phyloP scores from a whole-genome alignment of 2,329 filamentous ascomycete species.

The Polytolypa hystricis region DNA sequence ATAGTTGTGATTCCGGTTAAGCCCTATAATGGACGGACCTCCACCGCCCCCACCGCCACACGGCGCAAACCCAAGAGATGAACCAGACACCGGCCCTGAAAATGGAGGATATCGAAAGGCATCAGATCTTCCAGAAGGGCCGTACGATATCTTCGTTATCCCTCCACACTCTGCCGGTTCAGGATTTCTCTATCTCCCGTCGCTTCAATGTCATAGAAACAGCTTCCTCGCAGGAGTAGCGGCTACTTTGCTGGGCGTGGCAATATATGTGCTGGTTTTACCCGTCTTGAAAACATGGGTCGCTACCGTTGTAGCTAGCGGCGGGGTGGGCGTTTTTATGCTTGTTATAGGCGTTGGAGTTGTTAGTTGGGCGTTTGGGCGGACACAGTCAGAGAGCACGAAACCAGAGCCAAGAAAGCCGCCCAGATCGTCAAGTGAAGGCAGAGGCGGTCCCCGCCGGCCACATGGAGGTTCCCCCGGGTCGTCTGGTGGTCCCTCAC shows the following conservation, averaged over 20 bases:
- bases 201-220: constrained; percentile 71
- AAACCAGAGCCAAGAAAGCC: constrained; percentile 18
- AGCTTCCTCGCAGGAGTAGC: constrained; percentile 84
- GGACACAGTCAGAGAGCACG: constrained; percentile 46
- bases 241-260: constrained; percentile 60
- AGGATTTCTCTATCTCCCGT: constrained; percentile 91
- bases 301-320: constrained; percentile 56
- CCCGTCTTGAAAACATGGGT: constrained; percentile 68
- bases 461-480: constrained; percentile 16
- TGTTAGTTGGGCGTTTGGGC: constrained; percentile 65
- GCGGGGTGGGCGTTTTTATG: constrained; percentile 61
- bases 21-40: constrained; percentile 23
- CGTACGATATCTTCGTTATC: constrained; percentile 96
- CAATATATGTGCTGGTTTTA: constrained; percentile 60
- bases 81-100: constrained; percentile 33
- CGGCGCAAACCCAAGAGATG: constrained; percentile 66
- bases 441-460: constrained; percentile 23
- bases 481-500: constrained; percentile 17
- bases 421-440: constrained; percentile 15
- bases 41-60: constrained; percentile 70
- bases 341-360: constrained; percentile 63
- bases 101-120: constrained; percentile 25
- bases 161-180: constrained; percentile 80
- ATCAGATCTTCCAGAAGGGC: constrained; percentile 65
- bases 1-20: neutral